phyloP scores from a whole-genome alignment of 108 stramenopile species.

The Nannochloropsis gaditana region DNA sequence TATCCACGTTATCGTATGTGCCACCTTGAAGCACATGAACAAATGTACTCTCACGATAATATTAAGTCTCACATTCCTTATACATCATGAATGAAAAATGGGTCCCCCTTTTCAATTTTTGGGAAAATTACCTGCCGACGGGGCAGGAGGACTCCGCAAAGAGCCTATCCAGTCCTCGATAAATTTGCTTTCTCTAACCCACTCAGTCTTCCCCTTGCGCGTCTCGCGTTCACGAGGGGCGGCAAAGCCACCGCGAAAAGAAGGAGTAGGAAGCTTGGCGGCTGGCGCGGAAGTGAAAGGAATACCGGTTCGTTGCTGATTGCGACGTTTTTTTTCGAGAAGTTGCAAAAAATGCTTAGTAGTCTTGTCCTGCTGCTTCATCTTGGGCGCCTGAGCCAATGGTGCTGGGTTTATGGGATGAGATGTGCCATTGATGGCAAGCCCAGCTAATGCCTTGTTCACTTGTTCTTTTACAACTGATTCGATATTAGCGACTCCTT shows the following conservation, averaged over 20 bases:
- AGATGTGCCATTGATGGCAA: neutral
- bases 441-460: neutral
- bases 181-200: neutral
- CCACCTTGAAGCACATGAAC: neutral
- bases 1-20: neutral
- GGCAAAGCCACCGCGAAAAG: neutral
- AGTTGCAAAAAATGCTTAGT: neutral
- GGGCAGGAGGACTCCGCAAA: neutral
- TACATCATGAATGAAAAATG: too few relatives aligned
- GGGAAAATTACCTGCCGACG: too few relatives aligned
- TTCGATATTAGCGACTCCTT: neutral
- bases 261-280: neutral
- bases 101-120: too few relatives aligned
- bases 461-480: neutral
- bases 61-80: too few relatives aligned
- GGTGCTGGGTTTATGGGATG: neutral
- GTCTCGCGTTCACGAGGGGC: conserved; percentile 4
- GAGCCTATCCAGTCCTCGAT: conserved; percentile 5
- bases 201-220: neutral
- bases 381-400: neutral
- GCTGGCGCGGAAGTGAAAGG: conserved; percentile 19
- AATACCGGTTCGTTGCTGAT: neutral
- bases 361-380: neutral
- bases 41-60: too few relatives aligned
- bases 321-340: neutral